Evolutionary conservation across 306 rosid species (phyloP).

Genomic region (Lathyrus tuberosus): DNA sequence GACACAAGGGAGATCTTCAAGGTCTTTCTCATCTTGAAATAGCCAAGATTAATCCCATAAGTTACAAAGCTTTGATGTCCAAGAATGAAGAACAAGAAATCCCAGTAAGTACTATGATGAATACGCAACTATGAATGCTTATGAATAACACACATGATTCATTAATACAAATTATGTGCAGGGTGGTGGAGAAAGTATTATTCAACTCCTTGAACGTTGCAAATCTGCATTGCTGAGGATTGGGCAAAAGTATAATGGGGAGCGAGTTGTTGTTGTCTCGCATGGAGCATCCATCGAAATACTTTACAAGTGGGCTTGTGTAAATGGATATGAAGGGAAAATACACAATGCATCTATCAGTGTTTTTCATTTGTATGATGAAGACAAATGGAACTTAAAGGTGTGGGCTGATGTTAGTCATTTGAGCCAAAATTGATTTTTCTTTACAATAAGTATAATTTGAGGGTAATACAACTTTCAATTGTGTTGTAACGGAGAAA

Average conservation of each 20-base stretch:
- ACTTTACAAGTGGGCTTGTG: conserved; percentile 57
- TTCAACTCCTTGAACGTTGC: conserved; percentile 68
- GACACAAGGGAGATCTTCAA: conserved; percentile 84
- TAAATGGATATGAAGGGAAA: conserved; percentile 48
- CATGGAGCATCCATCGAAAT: conserved; percentile 79
- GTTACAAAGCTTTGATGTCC: conserved; percentile 56
- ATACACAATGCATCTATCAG: conserved; percentile 69
- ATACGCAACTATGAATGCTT: conserved; percentile 5
- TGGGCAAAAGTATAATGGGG: conserved; percentile 74
- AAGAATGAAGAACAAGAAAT: conserved; percentile 54
- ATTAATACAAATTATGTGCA: conserved; percentile 36
- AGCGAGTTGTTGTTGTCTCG: conserved; percentile 64
- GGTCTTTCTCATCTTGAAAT: conserved; percentile 56
- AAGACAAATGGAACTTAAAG: conserved; percentile 63
- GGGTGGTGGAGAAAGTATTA: conserved; percentile 96
- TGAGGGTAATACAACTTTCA: conserved; percentile 39
- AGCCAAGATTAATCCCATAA: conserved; percentile 51
- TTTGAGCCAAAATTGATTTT: conserved; percentile 50
- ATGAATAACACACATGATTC: not conserved
- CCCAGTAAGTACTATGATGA: conserved; percentile 56
- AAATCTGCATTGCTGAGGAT: conserved; percentile 68
- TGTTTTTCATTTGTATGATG: conserved; percentile 62
- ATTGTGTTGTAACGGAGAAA: no score
- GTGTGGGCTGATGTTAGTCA: conserved; percentile 75
- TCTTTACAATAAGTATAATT: conserved; percentile 41